phyloP scores from a whole-genome alignment of 1,139 yeast species.

The Scheffersomyces lignicola region DNA sequence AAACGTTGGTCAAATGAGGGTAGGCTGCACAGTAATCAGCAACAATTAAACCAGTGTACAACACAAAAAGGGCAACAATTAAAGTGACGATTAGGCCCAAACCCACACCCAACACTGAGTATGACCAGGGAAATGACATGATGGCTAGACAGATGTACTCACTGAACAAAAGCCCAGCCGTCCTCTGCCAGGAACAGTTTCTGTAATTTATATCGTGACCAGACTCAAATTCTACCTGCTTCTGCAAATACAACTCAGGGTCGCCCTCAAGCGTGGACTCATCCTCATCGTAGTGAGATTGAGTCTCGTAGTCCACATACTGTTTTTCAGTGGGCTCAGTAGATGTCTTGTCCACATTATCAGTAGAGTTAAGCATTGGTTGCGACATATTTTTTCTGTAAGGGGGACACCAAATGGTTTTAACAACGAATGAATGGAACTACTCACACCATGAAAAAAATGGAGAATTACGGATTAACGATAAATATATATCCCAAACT shows the following conservation, averaged over 20 bases:
- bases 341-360: no score
- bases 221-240: conserved; percentile 11
- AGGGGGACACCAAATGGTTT: no score
- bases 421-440: no score
- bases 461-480: no score
- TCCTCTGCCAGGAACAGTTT: conserved; percentile 57
- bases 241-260: conserved; percentile 11
- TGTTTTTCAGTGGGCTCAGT: no score
- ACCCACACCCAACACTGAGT: conserved; percentile 56
- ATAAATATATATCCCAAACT: no score
- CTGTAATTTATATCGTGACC: conserved; percentile 42
- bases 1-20: conserved; percentile 52
- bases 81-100: conserved; percentile 59
- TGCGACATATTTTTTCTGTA: no score
- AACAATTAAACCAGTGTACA: conserved; percentile 55
- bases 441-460: no score
- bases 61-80: conserved; percentile 49
- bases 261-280: conserved; percentile 23
- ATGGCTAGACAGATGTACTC: conserved; percentile 65
- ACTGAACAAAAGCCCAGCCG: conserved; percentile 57
- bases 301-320: not conserved
- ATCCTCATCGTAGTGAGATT: conserved; percentile 6
- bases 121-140: conserved; percentile 66
- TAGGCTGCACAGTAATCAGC: conserved; percentile 55
- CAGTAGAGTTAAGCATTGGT: no score